Evolutionary conservation across 2,329 filamentous ascomycete species (phyloP).

Genomic region (Lasiodiplodia gonubiensis): DNA sequence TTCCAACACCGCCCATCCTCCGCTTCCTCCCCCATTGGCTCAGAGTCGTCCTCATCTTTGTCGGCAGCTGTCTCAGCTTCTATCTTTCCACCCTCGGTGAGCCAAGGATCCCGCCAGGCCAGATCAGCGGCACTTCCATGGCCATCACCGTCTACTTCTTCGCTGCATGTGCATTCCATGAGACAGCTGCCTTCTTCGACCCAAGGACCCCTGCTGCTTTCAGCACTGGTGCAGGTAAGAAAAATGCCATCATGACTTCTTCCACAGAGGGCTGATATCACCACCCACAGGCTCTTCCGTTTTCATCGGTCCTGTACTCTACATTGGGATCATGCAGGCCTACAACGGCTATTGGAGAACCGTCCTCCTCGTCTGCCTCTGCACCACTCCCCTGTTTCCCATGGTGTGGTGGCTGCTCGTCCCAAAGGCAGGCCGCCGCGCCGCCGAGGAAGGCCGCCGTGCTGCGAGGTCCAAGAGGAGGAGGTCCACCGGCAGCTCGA

Average conservation of each 20-base stretch:
- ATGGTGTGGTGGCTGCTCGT: neutral
- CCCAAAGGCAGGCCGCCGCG: neutral
- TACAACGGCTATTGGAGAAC: slow-evolving; percentile 1
- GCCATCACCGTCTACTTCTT: slow-evolving; percentile 4
- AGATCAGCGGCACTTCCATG: slow-evolving; percentile 14
- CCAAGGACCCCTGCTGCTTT: neutral
- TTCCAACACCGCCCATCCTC: neutral
- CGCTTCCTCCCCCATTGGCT: neutral
- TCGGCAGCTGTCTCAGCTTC: slow-evolving; percentile 13
- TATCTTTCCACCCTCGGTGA: slow-evolving; percentile 13
- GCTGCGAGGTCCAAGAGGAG: neutral
- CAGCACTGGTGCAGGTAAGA: slow-evolving; percentile 8
- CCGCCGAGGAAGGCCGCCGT: neutral
- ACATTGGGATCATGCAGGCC: slow-evolving; percentile 7
- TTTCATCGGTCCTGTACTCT: neutral
- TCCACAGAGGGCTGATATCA: neutral
- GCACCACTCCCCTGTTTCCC: neutral
- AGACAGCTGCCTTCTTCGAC: slow-evolving; percentile 1
- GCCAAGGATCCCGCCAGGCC: slow-evolving; percentile 1
- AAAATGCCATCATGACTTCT: neutral
- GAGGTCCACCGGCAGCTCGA: neutral
- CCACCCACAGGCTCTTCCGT: slow-evolving; percentile 1
- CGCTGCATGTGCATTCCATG: neutral
- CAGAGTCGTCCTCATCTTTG: slow-evolving; percentile 11
- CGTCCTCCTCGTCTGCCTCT: slow-evolving; percentile 13